Evolutionary conservation across 345 rosid species (phyloP), one percentile per base, ranked within the genome.

Genomic region (Corchorus capsularis): DNA sequence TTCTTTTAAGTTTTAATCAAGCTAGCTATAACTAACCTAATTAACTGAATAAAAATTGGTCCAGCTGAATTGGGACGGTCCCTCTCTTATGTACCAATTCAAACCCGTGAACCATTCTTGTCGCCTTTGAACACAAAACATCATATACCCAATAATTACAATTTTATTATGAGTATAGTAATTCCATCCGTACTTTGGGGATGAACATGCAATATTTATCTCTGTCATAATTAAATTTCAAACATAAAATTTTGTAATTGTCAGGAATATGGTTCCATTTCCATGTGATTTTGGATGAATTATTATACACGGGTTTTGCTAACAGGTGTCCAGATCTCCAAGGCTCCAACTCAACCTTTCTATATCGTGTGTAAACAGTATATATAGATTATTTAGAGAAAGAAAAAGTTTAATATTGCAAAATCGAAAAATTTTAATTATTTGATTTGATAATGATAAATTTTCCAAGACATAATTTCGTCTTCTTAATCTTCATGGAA

Each of bases 81-180:
- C 71, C 71, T n/a, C 52, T n/a, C 32, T 67, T 35, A 50, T 3
- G 37, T 11, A 32, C 73, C 43, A 70, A 27, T 27, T 53, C 61
- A 53, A 34, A 9, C 75, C 63, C 54, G 75, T 72, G 64, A 71
- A 72, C 64, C 64, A 56, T 39, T 53, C 14, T 55, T 71, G 60
- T 71, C 27, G 6, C 70, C 52, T 43, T 32, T 16, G 35, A 69
- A 34, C 59, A 34, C 49, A 70, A 55, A 17, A 27, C 27, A 71
- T 55, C 47, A 71, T n/a, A 35, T n/a, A 35, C 15, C 63, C 34
- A 71, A 39, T 32, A 34, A 55, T 71, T 16, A 11, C 11, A 6
- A 35, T 71, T 65, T 20, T 8, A 63, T 27, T 27, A 27, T 27
- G 27, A 27, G 27, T 27, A 27, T 27, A 27, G 0, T 41, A 63